Evolutionary conservation across 495 filamentous ascomycete genomes (phyloP).

Genomic region (Tuber aestivum): DNA sequence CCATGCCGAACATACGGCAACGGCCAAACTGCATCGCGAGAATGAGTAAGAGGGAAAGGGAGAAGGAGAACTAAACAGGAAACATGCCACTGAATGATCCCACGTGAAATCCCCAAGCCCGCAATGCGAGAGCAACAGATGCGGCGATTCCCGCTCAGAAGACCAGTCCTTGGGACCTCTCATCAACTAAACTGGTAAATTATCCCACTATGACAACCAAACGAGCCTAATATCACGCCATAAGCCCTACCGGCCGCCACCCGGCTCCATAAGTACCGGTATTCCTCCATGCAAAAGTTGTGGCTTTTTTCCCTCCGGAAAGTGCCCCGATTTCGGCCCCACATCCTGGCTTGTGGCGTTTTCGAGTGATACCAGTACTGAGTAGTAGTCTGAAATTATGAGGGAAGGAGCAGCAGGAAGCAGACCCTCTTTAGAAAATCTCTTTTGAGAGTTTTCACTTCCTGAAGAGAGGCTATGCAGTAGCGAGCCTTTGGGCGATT

Average conservation of each 20-base stretch:
- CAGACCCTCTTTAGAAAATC: neutral
- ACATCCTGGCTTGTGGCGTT: neutral
- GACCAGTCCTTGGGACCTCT: neutral
- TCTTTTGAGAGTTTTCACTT: neutral
- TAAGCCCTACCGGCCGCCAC: neutral
- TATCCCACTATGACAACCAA: neutral
- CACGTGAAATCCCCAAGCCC: neutral
- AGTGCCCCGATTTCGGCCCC: neutral
- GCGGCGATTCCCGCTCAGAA: neutral
- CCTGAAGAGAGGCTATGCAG: neutral
- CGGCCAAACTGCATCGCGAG: neutral
- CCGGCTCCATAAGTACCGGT: neutral
- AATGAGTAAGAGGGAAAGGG: neutral
- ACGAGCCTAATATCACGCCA: neutral
- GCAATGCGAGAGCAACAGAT: neutral
- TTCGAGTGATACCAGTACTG: neutral
- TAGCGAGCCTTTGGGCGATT: neutral
- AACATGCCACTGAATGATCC: neutral
- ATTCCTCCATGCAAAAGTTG: neutral
- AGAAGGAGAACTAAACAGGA: neutral
- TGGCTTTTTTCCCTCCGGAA: neutral
- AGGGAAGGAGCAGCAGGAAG: neutral
- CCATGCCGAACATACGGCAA: neutral
- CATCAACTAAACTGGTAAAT: neutral
- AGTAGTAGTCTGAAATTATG: too few relatives aligned